These are phyloP conservation scores for Xylariaceae sp. DNA, from an alignment of 2,329 filamentous ascomycete species.

Conservation along the genomic window DNA sequence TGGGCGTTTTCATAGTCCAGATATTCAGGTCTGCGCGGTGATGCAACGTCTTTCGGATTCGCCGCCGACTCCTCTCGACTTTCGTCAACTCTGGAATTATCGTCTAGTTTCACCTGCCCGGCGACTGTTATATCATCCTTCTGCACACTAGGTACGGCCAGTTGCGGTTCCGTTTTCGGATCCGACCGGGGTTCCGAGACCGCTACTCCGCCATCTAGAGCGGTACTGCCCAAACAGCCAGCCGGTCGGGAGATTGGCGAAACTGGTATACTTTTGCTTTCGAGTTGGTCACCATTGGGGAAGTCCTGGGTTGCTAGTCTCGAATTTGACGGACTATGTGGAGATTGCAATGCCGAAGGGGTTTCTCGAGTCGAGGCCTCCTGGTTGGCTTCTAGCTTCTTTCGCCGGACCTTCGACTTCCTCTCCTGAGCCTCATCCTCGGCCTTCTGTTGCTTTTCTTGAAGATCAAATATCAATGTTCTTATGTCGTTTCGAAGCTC, in stretches of 20 bases:
- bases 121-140: neutral
- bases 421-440: conserved; percentile 37
- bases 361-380: neutral
- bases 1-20: conserved; percentile 5
- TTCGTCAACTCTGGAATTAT: neutral
- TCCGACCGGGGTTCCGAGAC: neutral
- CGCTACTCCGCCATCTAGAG: neutral
- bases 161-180: neutral
- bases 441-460: conserved; percentile 49
- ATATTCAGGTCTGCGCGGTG: conserved; percentile 1
- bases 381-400: conserved; percentile 1
- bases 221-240: neutral
- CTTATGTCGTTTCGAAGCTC: conserved; percentile 62
- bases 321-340: neutral
- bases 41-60: neutral
- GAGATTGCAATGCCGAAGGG: neutral
- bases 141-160: neutral
- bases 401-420: conserved; percentile 26
- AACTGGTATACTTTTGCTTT: neutral
- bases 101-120: neutral
- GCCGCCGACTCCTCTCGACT: neutral
- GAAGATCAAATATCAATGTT: conserved; percentile 57
- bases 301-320: neutral
- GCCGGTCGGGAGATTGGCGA: neutral
- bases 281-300: neutral